Evolutionary conservation across 208 protist genomes (phyloP).

Genomic region (Phytomonas serpens): DNA sequence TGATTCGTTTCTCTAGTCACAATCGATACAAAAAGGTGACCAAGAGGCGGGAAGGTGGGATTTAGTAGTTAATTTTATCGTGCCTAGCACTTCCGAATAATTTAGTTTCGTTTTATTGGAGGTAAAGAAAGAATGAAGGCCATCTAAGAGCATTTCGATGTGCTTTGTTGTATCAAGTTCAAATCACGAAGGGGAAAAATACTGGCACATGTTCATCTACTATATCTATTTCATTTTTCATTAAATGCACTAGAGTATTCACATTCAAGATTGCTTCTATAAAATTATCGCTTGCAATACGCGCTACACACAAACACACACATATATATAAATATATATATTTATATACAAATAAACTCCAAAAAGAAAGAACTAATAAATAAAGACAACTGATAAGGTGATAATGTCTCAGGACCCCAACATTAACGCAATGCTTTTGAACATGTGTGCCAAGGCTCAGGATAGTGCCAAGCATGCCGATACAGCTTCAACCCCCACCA

Average conservation of each 20-base stretch:
- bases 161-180: not conserved
- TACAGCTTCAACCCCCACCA: not conserved
- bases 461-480: conserved; percentile 4
- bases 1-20: not conserved
- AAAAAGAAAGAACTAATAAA: not conserved
- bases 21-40: not conserved
- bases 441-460: conserved; percentile 24
- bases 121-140: not conserved
- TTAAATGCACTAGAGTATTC: not conserved
- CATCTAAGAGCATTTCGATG: not conserved
- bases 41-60: not conserved
- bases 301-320: not conserved
- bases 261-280: not conserved
- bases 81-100: not conserved
- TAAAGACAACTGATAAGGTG: not conserved
- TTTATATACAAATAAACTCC: too few relatives aligned
- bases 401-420: conserved; percentile 18
- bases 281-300: not conserved
- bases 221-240: not conserved
- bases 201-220: not conserved
- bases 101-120: not conserved
- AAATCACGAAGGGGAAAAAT: not conserved
- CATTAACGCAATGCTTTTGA: conserved; percentile 23
- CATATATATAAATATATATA: not conserved
- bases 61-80: not conserved